phyloP scores from a whole-genome alignment of 176 grass and related monocot species.

The Themeda triandra region DNA sequence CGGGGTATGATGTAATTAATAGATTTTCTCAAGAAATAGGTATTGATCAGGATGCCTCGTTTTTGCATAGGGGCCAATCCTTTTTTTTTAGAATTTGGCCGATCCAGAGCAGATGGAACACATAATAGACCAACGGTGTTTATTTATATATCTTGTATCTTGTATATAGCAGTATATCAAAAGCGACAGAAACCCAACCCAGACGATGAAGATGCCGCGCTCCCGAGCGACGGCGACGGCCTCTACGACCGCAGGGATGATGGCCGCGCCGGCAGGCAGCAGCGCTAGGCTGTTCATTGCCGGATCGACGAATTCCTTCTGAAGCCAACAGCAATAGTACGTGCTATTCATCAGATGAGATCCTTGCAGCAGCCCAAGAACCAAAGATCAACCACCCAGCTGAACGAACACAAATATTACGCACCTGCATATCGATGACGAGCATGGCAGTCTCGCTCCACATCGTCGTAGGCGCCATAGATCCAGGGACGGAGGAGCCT shows the following conservation, averaged over 20 bases:
- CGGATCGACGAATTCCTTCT: slow-evolving; percentile 60
- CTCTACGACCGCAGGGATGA: slow-evolving; percentile 34
- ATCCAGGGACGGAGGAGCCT: too few species aligned
- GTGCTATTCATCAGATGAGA: neutral
- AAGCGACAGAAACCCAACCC: slow-evolving; percentile 30
- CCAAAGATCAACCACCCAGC: neutral
- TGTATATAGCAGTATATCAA: too few species aligned
- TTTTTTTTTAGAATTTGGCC: too few species aligned
- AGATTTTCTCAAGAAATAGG: too few species aligned
- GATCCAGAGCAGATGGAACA: too few species aligned
- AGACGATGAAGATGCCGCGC: slow-evolving; percentile 66
- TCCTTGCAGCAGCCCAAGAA: neutral
- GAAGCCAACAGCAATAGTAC: neutral
- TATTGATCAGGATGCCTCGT: too few species aligned
- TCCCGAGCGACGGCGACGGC: slow-evolving; percentile 45
- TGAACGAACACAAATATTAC: neutral
- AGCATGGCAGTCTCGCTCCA: slow-evolving; percentile 71
- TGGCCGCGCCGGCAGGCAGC: slow-evolving; percentile 31
- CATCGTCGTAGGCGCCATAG: neutral
- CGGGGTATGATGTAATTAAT: too few species aligned
- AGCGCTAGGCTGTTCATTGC: slow-evolving; percentile 37
- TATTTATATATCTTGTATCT: too few species aligned
- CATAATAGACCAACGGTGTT: too few species aligned
- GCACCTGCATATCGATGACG: slow-evolving; percentile 77
- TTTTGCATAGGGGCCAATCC: too few species aligned